phyloP scores from a whole-genome alignment of 176 grass and related monocot species.

The sorghum (Sorghum bicolor) region Sorghum_bicolor_NCBIv3 NC_012873.2:51231501-51232000 shows the following conservation, averaged over 20 bases:
- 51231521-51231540: slow-evolving; percentile 84
- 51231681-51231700: slow-evolving; percentile 96
- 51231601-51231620: slow-evolving; percentile 84
- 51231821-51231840: neutral
- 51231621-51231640: slow-evolving; percentile 67
- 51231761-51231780: neutral
- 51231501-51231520: slow-evolving; percentile 47
- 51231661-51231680: slow-evolving; percentile 99
- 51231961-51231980: slow-evolving; percentile 79
- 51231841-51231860: neutral
- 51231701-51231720: slow-evolving; percentile 85
- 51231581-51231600: slow-evolving; percentile 94
- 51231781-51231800: neutral
- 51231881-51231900: neutral
- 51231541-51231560: slow-evolving; percentile 83
- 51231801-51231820: neutral
- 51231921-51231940: slow-evolving; percentile 57
- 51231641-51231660: slow-evolving; percentile 70
- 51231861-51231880: neutral
- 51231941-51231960: slow-evolving; percentile 82
- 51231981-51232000: slow-evolving; percentile 80
- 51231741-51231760: neutral
- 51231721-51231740: slow-evolving; percentile 6
- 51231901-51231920: slow-evolving; percentile 18
- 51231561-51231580: slow-evolving; percentile 77